Conservation (phyloP, 306 rosid genomes). For the Prunus salicina region DNA sequence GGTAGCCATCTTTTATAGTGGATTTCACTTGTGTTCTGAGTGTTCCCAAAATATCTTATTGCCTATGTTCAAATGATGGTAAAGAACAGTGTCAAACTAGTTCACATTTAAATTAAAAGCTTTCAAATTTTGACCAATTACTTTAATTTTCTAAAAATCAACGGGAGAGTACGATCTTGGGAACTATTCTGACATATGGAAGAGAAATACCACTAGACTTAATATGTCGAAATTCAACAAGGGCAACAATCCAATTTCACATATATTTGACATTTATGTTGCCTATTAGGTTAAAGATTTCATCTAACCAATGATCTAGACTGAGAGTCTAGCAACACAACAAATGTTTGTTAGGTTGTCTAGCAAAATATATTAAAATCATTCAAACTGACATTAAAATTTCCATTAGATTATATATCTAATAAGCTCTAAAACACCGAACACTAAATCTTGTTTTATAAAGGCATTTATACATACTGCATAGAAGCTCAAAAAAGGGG, state of each 20-base stretch:
- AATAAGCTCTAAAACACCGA: background rate
- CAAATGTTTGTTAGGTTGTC: background rate
- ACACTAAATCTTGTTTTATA: background rate
- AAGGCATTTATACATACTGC: background rate
- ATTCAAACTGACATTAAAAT: background rate
- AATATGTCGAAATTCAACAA: too few species aligned
- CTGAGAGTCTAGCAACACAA: background rate
- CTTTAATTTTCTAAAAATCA: background rate
- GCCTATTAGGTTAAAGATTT: too few species aligned
- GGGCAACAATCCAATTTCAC: background rate
- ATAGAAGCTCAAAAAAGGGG: background rate
- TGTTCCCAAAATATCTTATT: too few species aligned
- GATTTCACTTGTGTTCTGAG: too few species aligned
- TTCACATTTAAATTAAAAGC: background rate
- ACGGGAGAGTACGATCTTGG: background rate
- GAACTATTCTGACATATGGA: background rate
- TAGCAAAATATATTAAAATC: too few species aligned
- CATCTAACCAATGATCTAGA: background rate
- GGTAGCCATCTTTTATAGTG: too few species aligned
- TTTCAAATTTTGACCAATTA: background rate
- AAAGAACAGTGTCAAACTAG: too few species aligned
- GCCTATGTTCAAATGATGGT: too few species aligned
- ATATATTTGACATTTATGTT: too few species aligned
- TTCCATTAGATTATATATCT: background rate
- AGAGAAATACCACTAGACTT: too few species aligned